Base-by-base conservation (phyloP, 768 basidiomycete genomes). In the Lactarius sanguifluus region DNA sequence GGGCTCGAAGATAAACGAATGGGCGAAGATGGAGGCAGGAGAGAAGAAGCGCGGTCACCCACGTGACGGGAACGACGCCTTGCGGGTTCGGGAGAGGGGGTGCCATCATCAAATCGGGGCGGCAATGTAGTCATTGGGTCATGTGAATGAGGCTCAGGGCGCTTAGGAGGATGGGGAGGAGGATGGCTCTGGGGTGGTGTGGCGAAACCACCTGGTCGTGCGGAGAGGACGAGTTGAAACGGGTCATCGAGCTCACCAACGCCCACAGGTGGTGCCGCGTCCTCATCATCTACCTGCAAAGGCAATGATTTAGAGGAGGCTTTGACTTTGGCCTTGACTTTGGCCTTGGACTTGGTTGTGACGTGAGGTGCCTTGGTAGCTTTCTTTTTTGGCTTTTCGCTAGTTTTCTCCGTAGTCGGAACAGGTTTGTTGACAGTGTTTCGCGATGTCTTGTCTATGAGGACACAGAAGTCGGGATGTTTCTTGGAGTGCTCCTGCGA, bases 401-500 rank as follows among this genome's bases (percentile, higher is more conserved):
- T 40, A 5, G 25, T 40, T 54, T 61, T 59, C 40, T 12, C 58
- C 3, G 59, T n/a, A 6, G 28, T 12, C 30, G 13, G 36, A 32
- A 36, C 16, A 15, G 57, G 34, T 20, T 67, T 59, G 40, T 32
- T 40, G 28, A 45, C 5, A 9, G 56, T 23, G 30, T 69, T 70
- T 38, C 64, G 64, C 2, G 63, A 55, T 8, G 70, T 69, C 59
- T 70, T 70, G 64, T 70, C 70, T 18, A 70, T 70, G n/a, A 70
- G 62, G 4, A 70, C 47, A 55, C 34, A 70, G 15, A 69, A 69
- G 12, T 30, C 41, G 7, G 63, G 15, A 10, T 30, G 45, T 20
- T 66, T 69, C 41, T 64, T 59, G 8, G 41, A 0, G 15, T 40
- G 50, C 18, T 56, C 59, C 25, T 50, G 58, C 15, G 66, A 64